A percentile compares a stretch with the other conserved stretches of the same genome.
Conservation (phyloP, 2,329 filamentous ascomycete genomes). For the Xylaria digitata region DNA sequence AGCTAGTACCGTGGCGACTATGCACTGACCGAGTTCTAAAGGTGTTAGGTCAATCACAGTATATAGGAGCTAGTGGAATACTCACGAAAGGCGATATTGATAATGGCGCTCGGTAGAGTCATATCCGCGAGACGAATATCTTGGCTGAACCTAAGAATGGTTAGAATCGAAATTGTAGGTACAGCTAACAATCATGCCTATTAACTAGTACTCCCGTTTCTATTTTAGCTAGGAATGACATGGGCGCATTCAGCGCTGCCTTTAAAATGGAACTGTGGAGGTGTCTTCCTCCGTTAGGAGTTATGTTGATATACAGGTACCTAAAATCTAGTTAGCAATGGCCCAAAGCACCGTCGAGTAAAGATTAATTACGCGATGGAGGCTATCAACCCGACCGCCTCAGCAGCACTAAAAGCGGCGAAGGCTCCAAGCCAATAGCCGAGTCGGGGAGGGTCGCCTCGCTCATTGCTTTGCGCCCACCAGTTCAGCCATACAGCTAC, state of each 20-base stretch:
- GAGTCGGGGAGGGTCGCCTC: conserved; percentile 23
- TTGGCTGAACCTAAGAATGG: conserved; percentile 25
- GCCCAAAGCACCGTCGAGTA: background rate
- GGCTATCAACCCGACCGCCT: conserved; percentile 19
- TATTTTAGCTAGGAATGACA: conserved; percentile 22
- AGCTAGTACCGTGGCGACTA: conserved; percentile 26
- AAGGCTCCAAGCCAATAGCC: conserved; percentile 36
- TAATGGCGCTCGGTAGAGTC: conserved; percentile 26
- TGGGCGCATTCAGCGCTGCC: conserved; percentile 24
- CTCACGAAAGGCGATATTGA: conserved; percentile 31
- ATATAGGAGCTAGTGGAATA: background rate
- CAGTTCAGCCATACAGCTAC: conserved; percentile 36
- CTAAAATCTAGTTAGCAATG: conserved; percentile 10
- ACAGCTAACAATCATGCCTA: conserved; percentile 1
- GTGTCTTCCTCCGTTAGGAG: conserved; percentile 26
- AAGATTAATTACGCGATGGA: conserved; percentile 22
- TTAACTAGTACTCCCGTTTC: conserved; percentile 27
- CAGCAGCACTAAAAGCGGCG: conserved; percentile 27
- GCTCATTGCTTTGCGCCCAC: conserved; percentile 35
- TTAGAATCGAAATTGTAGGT: background rate
- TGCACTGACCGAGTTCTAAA: conserved; percentile 29
- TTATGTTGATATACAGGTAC: conserved; percentile 21
- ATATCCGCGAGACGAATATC: conserved; percentile 33
- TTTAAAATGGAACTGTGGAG: conserved; percentile 28
- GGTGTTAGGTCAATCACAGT: background rate